Evolutionary conservation across 768 basidiomycete species (phyloP), one percentile per base, ranked within the genome.

Genomic region (Suillus bovinus): DNA sequence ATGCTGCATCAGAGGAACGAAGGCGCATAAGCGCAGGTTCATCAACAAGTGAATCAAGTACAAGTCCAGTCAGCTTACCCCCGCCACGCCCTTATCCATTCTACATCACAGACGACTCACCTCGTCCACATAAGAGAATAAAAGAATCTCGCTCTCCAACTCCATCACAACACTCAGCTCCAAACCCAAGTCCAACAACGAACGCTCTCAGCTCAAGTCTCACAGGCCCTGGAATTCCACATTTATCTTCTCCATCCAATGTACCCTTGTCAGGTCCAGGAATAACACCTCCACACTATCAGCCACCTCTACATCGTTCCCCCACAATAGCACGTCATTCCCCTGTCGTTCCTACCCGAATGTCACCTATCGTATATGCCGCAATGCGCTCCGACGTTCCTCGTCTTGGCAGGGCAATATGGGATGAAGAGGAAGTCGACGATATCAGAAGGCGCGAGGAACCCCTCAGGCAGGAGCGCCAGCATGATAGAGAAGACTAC

Each of bases 1-100:
- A 89, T 73, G 88, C 83, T 24, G 89, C 89, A 5, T 84, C 86
- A 1, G 84, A 87, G 68, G 89, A 90, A 67, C 81, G 84, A 50
- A 79, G 82, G 38, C 75, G 87, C 33, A 78, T 90, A 56, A 72
- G 77, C 64, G 64, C 61, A 5, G 53, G 56, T 17, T 57, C 66
- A 29, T 46, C 39, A 52, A 27, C 22, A 24, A 53, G 47, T n/a
- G 39, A 54, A 20, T 41, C 54, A 6, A 41, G 53, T 20, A 70
- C 27, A 14, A 70, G 49, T 71, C 64, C 59, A 57, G 65, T 61
- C 61, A 66, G 8, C 38, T 38, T 11, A 20, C 38, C 49, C 34
- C 46, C 41, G 33, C 55, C 39, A 14, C 38, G 58, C 20, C 20
- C 59, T 41, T 57, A 66, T 61, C 41, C 61, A 22, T 41, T 33